These are phyloP conservation scores for Isatis tinctoria DNA, from an alignment of 345 rosid genomes.

Conservation along the genomic window DNA sequence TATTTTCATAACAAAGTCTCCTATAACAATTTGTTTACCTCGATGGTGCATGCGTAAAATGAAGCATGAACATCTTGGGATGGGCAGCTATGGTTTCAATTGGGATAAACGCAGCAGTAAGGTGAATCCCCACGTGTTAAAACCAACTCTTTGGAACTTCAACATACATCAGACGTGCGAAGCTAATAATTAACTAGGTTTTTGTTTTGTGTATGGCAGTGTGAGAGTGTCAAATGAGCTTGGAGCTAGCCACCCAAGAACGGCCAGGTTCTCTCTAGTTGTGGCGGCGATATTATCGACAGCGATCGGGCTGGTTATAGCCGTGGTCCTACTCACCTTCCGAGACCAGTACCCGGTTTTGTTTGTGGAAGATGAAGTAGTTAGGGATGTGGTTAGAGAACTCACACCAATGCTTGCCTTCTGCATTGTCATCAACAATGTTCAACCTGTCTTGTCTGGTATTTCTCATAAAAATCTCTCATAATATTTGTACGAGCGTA, in stretches of 20 bases:
- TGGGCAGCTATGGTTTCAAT: conserved; percentile 75
- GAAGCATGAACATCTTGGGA: conserved; percentile 73
- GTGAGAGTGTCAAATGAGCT: conserved; percentile 85
- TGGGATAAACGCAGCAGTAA: conserved; percentile 84
- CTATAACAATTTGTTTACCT: conserved; percentile 1
- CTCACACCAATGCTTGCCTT: conserved; percentile 70
- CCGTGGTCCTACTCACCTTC: conserved; percentile 40
- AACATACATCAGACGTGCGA: not conserved
- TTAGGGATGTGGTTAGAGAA: conserved; percentile 45
- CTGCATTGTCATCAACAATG: conserved; percentile 62
- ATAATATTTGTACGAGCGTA: not conserved
- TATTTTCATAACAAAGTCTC: not conserved
- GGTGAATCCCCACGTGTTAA: conserved; percentile 33
- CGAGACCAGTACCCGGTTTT: conserved; percentile 50
- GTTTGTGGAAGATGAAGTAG: conserved; percentile 55
- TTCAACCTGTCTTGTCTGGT: conserved; percentile 96
- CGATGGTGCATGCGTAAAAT: not conserved
- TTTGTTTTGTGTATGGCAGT: conserved; percentile 30
- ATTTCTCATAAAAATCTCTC: not conserved
- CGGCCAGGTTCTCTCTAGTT: conserved; percentile 59
- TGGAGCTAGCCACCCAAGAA: conserved; percentile 79
- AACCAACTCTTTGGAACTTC: not conserved
- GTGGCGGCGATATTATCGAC: conserved; percentile 59
- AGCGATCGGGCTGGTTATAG: conserved; percentile 41
- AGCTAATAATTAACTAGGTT: not conserved